Evolutionary conservation across 78 protist species (phyloP).

Genomic region (Dictyostelium firmibasis): DNA sequence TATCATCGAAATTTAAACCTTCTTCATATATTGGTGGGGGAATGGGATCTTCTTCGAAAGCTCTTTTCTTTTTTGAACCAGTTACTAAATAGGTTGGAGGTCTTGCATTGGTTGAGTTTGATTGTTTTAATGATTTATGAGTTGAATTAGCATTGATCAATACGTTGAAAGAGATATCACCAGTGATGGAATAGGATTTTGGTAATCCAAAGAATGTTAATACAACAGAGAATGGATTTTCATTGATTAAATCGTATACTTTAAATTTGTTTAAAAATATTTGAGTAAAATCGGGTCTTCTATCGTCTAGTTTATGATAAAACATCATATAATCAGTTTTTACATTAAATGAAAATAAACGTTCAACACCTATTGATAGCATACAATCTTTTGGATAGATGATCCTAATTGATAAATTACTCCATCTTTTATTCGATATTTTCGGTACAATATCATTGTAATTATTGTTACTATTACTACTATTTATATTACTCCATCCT

Average conservation of each 20-base stretch:
- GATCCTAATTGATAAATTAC: neutral
- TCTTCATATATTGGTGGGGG: no score
- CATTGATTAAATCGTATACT: neutral
- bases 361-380: neutral
- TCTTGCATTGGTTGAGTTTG: neutral
- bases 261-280: neutral
- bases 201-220: slow-evolving; percentile 1
- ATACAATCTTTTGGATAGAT: neutral
- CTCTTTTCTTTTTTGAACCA: slow-evolving; percentile 17
- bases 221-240: neutral
- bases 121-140: neutral
- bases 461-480: no score
- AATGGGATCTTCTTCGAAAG: neutral
- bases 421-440: neutral
- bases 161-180: neutral
- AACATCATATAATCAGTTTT: neutral
- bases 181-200: neutral
- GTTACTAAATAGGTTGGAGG: neutral
- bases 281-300: slow-evolving; percentile 11
- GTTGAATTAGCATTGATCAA: neutral
- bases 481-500: neutral
- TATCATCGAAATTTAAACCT: neutral
- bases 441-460: neutral
- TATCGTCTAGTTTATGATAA: neutral
- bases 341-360: neutral